Evolutionary conservation across 2,329 filamentous ascomycete species (phyloP).

Genomic region (Aspergillus floridensis): DNA sequence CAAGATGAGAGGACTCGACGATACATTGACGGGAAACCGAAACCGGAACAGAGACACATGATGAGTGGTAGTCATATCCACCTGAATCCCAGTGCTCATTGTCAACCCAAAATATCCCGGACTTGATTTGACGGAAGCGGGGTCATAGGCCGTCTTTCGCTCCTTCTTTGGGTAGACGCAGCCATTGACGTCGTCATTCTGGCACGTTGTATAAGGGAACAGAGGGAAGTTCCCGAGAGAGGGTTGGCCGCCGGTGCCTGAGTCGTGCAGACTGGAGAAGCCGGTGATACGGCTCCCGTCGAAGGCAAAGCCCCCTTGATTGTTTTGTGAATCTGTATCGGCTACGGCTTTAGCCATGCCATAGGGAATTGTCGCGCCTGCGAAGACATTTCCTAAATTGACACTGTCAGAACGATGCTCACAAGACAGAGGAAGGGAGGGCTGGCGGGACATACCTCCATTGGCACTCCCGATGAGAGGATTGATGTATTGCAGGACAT

Average conservation of each 20-base stretch:
- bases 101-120: constrained; percentile 66
- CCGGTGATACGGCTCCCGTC: constrained; percentile 53
- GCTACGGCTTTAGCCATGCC: constrained; percentile 58
- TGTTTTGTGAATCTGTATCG: constrained; percentile 50
- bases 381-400: constrained; percentile 55
- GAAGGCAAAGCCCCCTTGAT: constrained; percentile 56
- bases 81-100: constrained; percentile 55
- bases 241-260: constrained; percentile 52
- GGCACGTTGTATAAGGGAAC: constrained; percentile 64
- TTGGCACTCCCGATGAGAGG: constrained; percentile 55
- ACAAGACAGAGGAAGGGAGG: neutral
- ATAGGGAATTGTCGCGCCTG: constrained; percentile 55
- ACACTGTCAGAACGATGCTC: neutral
- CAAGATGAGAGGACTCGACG: constrained; percentile 56
- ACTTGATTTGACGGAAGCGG: constrained; percentile 54
- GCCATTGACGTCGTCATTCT: constrained; percentile 58
- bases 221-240: constrained; percentile 72
- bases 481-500: constrained; percentile 48
- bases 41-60: constrained; percentile 65
- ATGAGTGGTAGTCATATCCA: constrained; percentile 65
- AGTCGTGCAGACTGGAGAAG: constrained; percentile 52
- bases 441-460: constrained; percentile 35
- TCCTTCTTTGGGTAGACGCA: constrained; percentile 60
- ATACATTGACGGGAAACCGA: constrained; percentile 51
- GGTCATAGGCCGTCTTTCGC: constrained; percentile 49